Percentiles rank a stretch among this genome's conserved stretches.
Evolutionary conservation across 805 yeast species (phyloP).

Genomic region (Yamadazyma tumulicola): DNA sequence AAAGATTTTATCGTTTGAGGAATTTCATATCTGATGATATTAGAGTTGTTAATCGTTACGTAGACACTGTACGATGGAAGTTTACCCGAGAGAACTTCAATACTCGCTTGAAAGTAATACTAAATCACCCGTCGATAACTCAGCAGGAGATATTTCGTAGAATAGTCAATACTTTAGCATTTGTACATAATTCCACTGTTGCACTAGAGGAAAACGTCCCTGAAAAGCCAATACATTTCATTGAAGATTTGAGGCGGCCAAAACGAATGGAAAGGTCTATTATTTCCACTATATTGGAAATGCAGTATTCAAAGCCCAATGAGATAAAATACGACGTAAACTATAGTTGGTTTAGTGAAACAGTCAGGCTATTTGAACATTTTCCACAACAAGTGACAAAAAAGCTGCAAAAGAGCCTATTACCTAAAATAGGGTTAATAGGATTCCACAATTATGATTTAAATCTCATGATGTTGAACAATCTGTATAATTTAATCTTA

Average conservation of each 20-base stretch:
- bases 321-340: constrained; percentile 22
- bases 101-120: constrained; percentile 3
- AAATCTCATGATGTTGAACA: constrained; percentile 28
- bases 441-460: constrained; percentile 24
- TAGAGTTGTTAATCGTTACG: constrained; percentile 14
- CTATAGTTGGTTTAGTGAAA: constrained; percentile 20
- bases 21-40: constrained; percentile 17
- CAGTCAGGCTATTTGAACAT: constrained; percentile 6
- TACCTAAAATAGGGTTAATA: constrained; percentile 7
- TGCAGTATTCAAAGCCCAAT: constrained; percentile 21
- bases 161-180: constrained; percentile 24
- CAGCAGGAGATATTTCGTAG: constrained; percentile 17
- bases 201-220: constrained; percentile 9
- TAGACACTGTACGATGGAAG: constrained; percentile 22
- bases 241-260: constrained; percentile 15
- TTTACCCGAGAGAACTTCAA: constrained; percentile 20
- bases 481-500: constrained; percentile 22
- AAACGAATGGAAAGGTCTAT: constrained; percentile 21
- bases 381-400: constrained; percentile 7
- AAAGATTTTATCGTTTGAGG: constrained; percentile 30
- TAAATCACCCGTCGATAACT: not conserved
- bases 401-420: constrained; percentile 1
- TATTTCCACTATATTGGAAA: constrained; percentile 20
- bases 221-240: constrained; percentile 12
- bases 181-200: constrained; percentile 32